Evolutionary conservation across 768 basidiomycete genomes (phyloP).

Genomic region (Boletus pseudopeckii): DNA sequence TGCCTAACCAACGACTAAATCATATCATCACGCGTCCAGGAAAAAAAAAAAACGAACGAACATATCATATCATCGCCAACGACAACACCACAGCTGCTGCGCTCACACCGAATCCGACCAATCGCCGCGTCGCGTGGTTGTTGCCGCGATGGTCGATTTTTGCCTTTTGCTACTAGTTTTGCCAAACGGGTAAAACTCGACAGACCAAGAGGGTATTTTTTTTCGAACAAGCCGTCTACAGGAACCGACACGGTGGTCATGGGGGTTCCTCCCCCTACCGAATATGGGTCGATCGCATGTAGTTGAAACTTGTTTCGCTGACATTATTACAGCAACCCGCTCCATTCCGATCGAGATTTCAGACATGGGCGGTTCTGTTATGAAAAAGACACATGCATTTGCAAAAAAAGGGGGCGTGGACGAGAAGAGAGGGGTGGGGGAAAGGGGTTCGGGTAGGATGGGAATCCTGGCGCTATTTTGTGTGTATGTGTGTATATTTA

Average conservation of each 20-base stretch:
- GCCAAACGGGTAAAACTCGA: too few relatives aligned
- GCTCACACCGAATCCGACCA: too few relatives aligned
- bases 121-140: neutral
- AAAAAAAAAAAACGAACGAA: too few relatives aligned
- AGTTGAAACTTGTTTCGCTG: constrained; percentile 8
- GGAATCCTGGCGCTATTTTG: too few relatives aligned
- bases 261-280: neutral
- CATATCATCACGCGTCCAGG: too few relatives aligned
- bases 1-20: too few relatives aligned
- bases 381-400: neutral
- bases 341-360: constrained; percentile 8
- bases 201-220: neutral
- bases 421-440: neutral
- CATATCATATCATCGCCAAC: too few relatives aligned
- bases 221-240: neutral
- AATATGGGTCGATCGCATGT: neutral
- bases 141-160: neutral
- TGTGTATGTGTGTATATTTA: neutral
- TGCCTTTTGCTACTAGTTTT: neutral
- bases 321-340: neutral
- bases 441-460: neutral
- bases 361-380: neutral
- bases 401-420: neutral
- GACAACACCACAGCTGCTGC: too few relatives aligned
- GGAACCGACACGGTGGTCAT: neutral